Percentiles rank a stretch among this genome's conserved stretches.
Conservation (phyloP, 768 basidiomycete genomes). For the Vararia minispora region DNA sequence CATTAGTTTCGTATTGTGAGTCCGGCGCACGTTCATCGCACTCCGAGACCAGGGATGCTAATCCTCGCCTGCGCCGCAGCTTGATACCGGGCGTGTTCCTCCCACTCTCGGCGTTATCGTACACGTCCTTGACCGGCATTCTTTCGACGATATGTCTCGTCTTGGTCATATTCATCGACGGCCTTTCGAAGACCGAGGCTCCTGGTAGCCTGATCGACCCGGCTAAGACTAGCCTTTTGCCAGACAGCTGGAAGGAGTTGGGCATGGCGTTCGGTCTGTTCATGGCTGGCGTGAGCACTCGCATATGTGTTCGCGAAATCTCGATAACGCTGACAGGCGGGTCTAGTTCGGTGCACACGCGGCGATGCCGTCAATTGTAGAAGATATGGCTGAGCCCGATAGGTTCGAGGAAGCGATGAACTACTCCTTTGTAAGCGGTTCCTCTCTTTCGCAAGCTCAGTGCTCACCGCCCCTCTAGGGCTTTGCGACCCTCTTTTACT, state of each 20-base stretch:
- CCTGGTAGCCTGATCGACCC: slow-evolving; percentile 80
- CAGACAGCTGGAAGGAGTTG: slow-evolving; percentile 43
- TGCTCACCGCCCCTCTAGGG: slow-evolving; percentile 2
- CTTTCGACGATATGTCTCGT: slow-evolving; percentile 68
- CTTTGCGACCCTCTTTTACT: slow-evolving; percentile 18
- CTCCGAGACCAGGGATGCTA: not conserved
- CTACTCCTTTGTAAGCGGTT: slow-evolving; percentile 60
- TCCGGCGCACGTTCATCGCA: slow-evolving; percentile 2
- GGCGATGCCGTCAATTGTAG: slow-evolving; percentile 80
- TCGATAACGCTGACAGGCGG: not conserved
- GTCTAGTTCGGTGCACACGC: slow-evolving; percentile 82
- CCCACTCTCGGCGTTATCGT: slow-evolving; percentile 77
- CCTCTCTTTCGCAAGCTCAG: slow-evolving; percentile 14
- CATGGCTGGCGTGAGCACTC: slow-evolving; percentile 69
- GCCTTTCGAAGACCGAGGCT: slow-evolving; percentile 53
- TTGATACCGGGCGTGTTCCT: slow-evolving; percentile 79
- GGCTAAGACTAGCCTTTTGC: slow-evolving; percentile 50
- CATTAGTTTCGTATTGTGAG: slow-evolving; percentile 60
- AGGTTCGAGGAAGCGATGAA: slow-evolving; percentile 78
- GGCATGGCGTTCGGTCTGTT: slow-evolving; percentile 82
- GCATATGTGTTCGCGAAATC: not conserved
- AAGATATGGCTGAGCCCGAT: slow-evolving; percentile 80
- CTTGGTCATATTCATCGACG: slow-evolving; percentile 72
- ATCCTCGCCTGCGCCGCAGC: slow-evolving; percentile 26
- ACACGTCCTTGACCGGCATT: slow-evolving; percentile 81